Conservation (phyloP, 2,329 filamentous ascomycete species). For the Amylocarpus encephaloides region DNA sequence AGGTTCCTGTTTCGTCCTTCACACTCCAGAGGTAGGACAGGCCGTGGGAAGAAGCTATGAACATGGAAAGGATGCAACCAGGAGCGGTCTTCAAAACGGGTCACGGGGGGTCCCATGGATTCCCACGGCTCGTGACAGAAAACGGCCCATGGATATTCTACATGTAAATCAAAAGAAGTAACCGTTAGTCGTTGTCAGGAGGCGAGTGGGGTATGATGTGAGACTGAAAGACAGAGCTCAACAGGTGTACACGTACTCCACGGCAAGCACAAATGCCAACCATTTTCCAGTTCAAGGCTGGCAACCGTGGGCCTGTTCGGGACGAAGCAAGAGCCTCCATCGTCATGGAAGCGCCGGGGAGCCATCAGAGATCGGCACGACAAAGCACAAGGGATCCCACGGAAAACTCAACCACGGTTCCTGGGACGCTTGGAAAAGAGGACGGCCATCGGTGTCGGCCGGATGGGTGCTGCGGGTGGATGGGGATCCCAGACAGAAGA, state of each 20-base stretch:
- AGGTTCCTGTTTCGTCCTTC: background rate
- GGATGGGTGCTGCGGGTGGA: too few relatives aligned
- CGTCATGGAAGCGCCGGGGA: background rate
- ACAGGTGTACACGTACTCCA: conserved; percentile 30
- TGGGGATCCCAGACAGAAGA: too few relatives aligned
- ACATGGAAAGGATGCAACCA: background rate
- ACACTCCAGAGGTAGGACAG: background rate
- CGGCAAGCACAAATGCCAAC: conserved; percentile 26
- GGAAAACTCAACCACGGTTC: too few relatives aligned
- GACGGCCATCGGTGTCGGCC: too few relatives aligned
- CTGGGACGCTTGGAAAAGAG: too few relatives aligned
- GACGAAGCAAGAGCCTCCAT: background rate
- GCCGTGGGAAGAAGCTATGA: background rate
- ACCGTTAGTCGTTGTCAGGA: conserved; percentile 28
- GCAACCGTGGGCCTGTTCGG: conserved; percentile 11
- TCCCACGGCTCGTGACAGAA: background rate
- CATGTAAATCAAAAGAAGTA: conserved; percentile 17
- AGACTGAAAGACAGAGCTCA: conserved; percentile 24
- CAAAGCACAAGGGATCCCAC: too few relatives aligned
- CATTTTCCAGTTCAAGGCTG: conserved; percentile 15
- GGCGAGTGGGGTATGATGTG: conserved; percentile 19
- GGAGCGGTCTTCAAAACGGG: too few relatives aligned
- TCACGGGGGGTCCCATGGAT: too few relatives aligned
- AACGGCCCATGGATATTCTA: conserved; percentile 15
- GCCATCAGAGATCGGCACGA: background rate